Conservation (phyloP, 495 filamentous ascomycete genomes). For the Aspergillus bridgeri region DNA sequence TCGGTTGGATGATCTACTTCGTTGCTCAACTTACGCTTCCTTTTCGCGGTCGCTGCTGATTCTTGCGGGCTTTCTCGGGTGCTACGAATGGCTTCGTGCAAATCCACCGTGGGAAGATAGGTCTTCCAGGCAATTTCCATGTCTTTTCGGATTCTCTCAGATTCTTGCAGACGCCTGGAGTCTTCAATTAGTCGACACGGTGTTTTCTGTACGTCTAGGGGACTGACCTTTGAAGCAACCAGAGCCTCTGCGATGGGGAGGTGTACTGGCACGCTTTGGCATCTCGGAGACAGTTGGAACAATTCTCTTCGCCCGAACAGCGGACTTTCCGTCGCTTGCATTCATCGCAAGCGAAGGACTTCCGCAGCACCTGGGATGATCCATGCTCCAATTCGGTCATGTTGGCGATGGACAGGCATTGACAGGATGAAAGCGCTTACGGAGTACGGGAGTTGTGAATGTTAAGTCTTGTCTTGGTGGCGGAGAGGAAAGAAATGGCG, state of each 20-base stretch:
- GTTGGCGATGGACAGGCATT: too few relatives aligned
- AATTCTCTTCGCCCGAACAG: constrained; percentile 21
- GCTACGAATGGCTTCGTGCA: constrained; percentile 16
- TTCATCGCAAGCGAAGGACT: constrained; percentile 20
- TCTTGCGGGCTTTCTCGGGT: constrained; percentile 3
- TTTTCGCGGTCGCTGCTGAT: neutral
- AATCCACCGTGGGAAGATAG: constrained; percentile 17
- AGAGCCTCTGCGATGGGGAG: constrained; percentile 16
- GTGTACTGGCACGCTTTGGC: constrained; percentile 20
- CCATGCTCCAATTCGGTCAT: neutral
- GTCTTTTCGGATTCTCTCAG: constrained; percentile 7
- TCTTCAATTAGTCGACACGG: neutral
- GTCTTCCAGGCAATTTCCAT: constrained; percentile 17
- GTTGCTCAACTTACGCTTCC: neutral
- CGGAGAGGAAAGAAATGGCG: too few relatives aligned
- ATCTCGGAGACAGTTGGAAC: constrained; percentile 18
- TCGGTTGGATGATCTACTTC: constrained; percentile 17
- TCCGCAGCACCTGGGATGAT: constrained; percentile 13
- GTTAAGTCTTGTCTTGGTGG: too few relatives aligned
- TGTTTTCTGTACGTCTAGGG: neutral
- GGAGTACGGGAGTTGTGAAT: too few relatives aligned
- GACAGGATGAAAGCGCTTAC: too few relatives aligned
- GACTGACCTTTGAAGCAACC: constrained; percentile 13
- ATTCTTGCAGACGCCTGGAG: constrained; percentile 16
- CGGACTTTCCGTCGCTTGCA: constrained; percentile 23